phyloP scores from a whole-genome alignment of 768 basidiomycete genomes.

The Lentinus brumalis region DNA sequence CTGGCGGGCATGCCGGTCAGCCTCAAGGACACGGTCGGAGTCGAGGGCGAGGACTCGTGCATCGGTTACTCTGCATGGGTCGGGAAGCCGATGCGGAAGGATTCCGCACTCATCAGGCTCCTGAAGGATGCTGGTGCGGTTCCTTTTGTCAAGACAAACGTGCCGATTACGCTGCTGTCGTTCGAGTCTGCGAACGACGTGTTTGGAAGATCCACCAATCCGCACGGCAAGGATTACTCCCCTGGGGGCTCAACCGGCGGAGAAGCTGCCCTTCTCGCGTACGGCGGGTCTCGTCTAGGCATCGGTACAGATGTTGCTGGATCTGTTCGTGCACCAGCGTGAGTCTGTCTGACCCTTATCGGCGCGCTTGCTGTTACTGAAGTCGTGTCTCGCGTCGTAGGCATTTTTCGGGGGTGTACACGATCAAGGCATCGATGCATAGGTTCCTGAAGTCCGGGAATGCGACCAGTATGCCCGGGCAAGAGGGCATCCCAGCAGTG shows the following conservation, averaged over 20 bases:
- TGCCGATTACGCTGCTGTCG: conserved; percentile 44
- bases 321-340: conserved; percentile 50
- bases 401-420: conserved; percentile 44
- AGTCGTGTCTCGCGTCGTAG: not conserved
- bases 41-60: conserved; percentile 52
- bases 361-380: not conserved
- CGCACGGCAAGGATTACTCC: conserved; percentile 40
- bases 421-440: conserved; percentile 41
- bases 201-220: conserved; percentile 50
- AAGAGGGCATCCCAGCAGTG: conserved; percentile 40
- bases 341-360: conserved; percentile 21
- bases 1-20: conserved; percentile 54
- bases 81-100: conserved; percentile 38
- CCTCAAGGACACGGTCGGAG: conserved; percentile 49
- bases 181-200: conserved; percentile 46
- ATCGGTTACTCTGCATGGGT: conserved; percentile 47
- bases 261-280: conserved; percentile 50
- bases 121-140: conserved; percentile 45
- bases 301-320: conserved; percentile 56
- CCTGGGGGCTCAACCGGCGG: conserved; percentile 56
- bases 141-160: conserved; percentile 44
- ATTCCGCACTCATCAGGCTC: conserved; percentile 41
- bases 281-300: conserved; percentile 47
- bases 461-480: conserved; percentile 40
- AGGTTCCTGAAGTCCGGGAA: conserved; percentile 42